Evolutionary conservation across 306 rosid genomes (phyloP).

Genomic region (Lathyrus aphaca): DNA sequence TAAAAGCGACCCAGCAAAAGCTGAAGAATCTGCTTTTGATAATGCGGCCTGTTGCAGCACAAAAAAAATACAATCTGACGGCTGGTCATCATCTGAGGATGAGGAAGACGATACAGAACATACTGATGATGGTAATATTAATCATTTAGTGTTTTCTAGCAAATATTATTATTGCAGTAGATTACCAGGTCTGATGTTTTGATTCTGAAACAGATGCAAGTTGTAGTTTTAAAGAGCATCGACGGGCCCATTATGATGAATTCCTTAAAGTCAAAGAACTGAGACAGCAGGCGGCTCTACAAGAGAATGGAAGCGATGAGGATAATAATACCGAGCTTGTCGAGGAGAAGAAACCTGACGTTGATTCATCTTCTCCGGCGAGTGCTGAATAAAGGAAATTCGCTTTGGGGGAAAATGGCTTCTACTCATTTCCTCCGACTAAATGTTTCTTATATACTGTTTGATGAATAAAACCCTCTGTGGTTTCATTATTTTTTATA

Average conservation of each 20-base stretch:
- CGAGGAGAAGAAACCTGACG: slow-evolving; percentile 36
- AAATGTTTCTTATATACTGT: slow-evolving; percentile 45
- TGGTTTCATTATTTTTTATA: slow-evolving; percentile 32
- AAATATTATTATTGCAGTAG: neutral
- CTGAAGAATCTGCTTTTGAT: slow-evolving; percentile 59
- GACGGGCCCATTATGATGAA: slow-evolving; percentile 54
- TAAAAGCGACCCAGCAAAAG: slow-evolving; percentile 46
- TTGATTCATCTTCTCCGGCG: slow-evolving; percentile 48
- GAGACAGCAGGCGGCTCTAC: slow-evolving; percentile 31
- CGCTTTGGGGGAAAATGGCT: slow-evolving; percentile 34
- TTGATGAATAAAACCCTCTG: slow-evolving; percentile 44
- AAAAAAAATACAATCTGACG: slow-evolving; percentile 47
- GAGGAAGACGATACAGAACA: slow-evolving; percentile 68
- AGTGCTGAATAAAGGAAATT: slow-evolving; percentile 52
- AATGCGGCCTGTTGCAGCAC: slow-evolving; percentile 66
- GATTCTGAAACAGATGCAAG: slow-evolving; percentile 43
- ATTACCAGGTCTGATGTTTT: slow-evolving; percentile 9
- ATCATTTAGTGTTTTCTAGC: slow-evolving; percentile 16
- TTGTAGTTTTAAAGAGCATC: slow-evolving; percentile 46
- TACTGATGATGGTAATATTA: slow-evolving; percentile 69
- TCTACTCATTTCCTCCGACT: slow-evolving; percentile 38
- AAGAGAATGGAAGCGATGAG: slow-evolving; percentile 39
- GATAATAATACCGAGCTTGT: slow-evolving; percentile 36
- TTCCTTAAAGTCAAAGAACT: slow-evolving; percentile 51
- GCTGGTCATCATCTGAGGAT: slow-evolving; percentile 94